These are phyloP conservation scores for Oryza australiensis DNA, from an alignment of 176 grass and related monocot species.

Conservation along the genomic window DNA sequence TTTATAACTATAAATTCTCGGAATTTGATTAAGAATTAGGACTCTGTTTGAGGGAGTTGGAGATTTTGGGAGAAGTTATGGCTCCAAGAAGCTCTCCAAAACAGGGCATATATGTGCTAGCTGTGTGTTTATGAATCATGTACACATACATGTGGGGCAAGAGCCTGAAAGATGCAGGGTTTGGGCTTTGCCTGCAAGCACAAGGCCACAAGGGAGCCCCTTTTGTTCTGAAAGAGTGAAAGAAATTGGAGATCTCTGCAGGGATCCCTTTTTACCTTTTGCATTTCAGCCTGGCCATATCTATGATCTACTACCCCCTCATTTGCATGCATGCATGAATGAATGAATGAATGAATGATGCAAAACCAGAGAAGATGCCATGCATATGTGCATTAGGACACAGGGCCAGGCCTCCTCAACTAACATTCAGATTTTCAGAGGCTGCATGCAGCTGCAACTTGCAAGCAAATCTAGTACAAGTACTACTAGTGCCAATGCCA, in stretches of 20 bases:
- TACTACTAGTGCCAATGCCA: conserved; percentile 23
- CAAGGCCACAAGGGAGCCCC: conserved; percentile 14
- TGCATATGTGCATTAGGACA: not conserved
- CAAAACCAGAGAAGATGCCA: conserved; percentile 47
- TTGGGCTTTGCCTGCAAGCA: not conserved
- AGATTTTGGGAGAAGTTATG: no score
- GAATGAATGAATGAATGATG: conserved; percentile 22
- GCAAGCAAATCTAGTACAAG: not conserved
- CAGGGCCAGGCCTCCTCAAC: conserved; percentile 35
- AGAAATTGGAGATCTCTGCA: conserved; percentile 48
- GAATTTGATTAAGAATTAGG: no score
- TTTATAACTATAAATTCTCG: no score
- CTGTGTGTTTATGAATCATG: not conserved
- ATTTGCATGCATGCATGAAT: conserved; percentile 3
- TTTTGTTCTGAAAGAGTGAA: conserved; percentile 14
- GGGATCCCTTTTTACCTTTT: conserved; percentile 40
- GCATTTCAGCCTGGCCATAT: conserved; percentile 17
- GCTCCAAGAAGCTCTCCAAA: no score
- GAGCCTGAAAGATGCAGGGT: not conserved
- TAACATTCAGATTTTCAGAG: conserved; percentile 30
- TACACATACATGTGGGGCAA: not conserved
- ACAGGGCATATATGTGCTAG: not conserved
- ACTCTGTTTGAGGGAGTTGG: no score
- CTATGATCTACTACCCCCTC: not conserved
- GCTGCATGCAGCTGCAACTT: conserved; percentile 27